phyloP scores from a whole-genome alignment of 1,284 basidiomycete species.

The Microbotryum violaceum region DNA sequence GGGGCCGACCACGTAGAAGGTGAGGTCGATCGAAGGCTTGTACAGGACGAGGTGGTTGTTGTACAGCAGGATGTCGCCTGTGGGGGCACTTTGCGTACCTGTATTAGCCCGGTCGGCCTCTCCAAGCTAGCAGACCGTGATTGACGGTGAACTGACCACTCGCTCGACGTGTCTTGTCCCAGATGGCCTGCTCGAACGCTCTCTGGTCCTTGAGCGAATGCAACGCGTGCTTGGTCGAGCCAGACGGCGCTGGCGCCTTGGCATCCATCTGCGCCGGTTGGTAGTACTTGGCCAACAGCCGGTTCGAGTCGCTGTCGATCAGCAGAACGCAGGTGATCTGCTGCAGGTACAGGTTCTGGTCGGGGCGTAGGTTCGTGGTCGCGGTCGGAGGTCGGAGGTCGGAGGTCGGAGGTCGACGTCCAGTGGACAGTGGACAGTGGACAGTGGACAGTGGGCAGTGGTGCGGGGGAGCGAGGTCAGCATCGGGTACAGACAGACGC shows the following conservation, averaged over 20 bases:
- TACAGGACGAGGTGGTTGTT: slow-evolving; percentile 87
- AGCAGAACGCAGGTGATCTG: slow-evolving; percentile 79
- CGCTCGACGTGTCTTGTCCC: slow-evolving; percentile 87
- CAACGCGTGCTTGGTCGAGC: slow-evolving; percentile 32
- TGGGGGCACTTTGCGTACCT: neutral
- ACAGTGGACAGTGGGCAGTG: too few species aligned
- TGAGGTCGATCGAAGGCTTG: slow-evolving; percentile 87
- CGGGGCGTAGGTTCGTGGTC: too few species aligned
- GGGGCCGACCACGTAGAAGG: slow-evolving; percentile 87
- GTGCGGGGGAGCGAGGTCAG: too few species aligned
- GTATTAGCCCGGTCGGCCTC: neutral
- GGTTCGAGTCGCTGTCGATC: slow-evolving; percentile 87
- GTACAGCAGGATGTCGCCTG: slow-evolving; percentile 91
- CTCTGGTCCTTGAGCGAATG: slow-evolving; percentile 84
- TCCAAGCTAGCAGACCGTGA: too few species aligned
- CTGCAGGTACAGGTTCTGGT: slow-evolving; percentile 73
- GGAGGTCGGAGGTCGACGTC: too few species aligned
- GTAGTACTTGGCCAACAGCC: slow-evolving; percentile 94
- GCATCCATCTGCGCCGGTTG: slow-evolving; percentile 55
- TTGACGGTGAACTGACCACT: slow-evolving; percentile 55
- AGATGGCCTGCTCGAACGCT: slow-evolving; percentile 88
- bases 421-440: too few species aligned
- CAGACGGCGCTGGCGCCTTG: slow-evolving; percentile 26
- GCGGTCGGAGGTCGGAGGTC: too few species aligned
- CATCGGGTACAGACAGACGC: too few species aligned